Percentiles rank a stretch among this genome's conserved stretches.
phyloP scores from a whole-genome alignment of 495 filamentous ascomycete species.

The Lichina pygmaea region DNA sequence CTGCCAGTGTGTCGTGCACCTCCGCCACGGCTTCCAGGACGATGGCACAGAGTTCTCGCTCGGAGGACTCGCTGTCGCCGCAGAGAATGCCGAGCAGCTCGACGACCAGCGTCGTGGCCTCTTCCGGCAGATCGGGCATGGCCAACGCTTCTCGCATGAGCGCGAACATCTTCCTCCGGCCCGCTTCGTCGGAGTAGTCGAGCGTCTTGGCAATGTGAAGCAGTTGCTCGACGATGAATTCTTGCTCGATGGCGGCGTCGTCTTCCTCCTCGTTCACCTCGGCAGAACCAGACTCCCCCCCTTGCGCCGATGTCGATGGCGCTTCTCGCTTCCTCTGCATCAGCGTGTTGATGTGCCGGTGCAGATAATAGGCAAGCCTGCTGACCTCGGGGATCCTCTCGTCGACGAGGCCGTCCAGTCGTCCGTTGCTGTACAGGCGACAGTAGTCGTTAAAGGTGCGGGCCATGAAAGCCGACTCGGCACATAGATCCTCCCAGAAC shows the following conservation, averaged over 20 bases:
- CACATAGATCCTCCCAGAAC: conserved; percentile 69
- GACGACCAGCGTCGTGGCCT: conserved; percentile 68
- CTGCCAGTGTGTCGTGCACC: conserved; percentile 65
- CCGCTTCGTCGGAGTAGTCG: conserved; percentile 89
- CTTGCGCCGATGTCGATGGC: conserved; percentile 12
- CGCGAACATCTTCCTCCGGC: conserved; percentile 80
- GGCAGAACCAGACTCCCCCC: conserved; percentile 5
- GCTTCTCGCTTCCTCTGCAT: conserved; percentile 35
- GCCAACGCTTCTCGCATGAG: conserved; percentile 64
- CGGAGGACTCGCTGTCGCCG: conserved; percentile 47
- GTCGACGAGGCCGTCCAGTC: conserved; percentile 45
- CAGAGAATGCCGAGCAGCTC: conserved; percentile 61
- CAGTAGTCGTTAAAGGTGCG: conserved; percentile 90
- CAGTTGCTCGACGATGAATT: conserved; percentile 87
- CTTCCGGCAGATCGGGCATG: conserved; percentile 68
- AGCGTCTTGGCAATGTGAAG: conserved; percentile 74
- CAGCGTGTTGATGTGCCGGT: conserved; percentile 50
- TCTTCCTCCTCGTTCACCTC: conserved; percentile 23
- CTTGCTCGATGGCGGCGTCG: conserved; percentile 57
- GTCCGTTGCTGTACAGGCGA: conserved; percentile 36
- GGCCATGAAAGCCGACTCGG: conserved; percentile 67
- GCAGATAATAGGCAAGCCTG: conserved; percentile 56
- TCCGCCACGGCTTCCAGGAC: conserved; percentile 85
- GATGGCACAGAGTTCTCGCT: conserved; percentile 79
- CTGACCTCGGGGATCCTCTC: conserved; percentile 92